Base-by-base conservation (phyloP, 2,329 filamentous ascomycete species). In the Pseudocercospora musae region DNA sequence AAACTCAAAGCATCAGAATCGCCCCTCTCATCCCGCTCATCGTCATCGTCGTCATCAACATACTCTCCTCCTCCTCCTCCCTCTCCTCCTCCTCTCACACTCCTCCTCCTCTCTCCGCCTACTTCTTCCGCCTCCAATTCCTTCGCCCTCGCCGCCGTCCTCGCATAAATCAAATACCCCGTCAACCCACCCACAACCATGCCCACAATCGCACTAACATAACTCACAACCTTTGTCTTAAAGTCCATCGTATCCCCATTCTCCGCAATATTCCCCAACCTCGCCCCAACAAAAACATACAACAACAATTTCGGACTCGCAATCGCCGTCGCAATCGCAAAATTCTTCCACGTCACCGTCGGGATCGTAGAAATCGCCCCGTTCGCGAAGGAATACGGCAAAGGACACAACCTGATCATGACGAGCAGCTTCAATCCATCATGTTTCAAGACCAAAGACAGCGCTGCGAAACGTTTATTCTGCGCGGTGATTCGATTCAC, bases 301-400 rank as follows among this genome's bases (percentile, higher is more conserved):
- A 99, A 87, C 62, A 98, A 82, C 18, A 99, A 82, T 73, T 98
- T 99, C 6, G 95, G 95, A 13, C 84, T 87, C 10, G 92, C 88
- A 15, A 94, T 79, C 2, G 91, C 88, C 0, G 94, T 98, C 5
- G 95, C 94, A 50, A 92, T 75, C 31, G 88, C 88, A 78, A 96
- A 98, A 52, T 85, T 85, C 63, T 84, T 75, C 44, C 90, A 90
- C 23, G 88, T 84, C 33, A 99, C 91, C 31, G 90, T 96, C 2
- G 93, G 93, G 65, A 99, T 93, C 1, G 95, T 98, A 29, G 92
- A 92, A 59, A 99, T 86, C 64, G 96, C 96, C 56, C 92, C 95
- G 74, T 99, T 99, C 73, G 90, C 93, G 69, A 98, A 81, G 57
- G 90, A 95, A 76, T 96, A 99, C 13, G 95, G 95, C 63, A 99